These are phyloP conservation scores for Podaxis pistillaris DNA, from an alignment of 768 basidiomycete species.

Conservation along the genomic window DNA sequence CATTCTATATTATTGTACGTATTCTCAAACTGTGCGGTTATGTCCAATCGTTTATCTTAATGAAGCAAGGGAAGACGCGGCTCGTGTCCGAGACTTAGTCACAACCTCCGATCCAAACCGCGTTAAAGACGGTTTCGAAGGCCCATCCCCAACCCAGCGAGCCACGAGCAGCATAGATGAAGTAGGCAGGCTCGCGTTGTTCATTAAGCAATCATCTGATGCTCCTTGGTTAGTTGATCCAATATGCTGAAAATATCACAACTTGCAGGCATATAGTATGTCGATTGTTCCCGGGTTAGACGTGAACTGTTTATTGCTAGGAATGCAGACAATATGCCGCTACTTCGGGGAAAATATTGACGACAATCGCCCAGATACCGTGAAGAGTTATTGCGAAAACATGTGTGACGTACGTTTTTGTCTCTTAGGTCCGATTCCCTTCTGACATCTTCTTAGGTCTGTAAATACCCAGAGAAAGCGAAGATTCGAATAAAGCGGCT, in stretches of 20 bases:
- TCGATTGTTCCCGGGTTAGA: not conserved
- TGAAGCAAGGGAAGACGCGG: slow-evolving; percentile 59
- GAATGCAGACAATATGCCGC: slow-evolving; percentile 64
- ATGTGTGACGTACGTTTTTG: slow-evolving; percentile 74
- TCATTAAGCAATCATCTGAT: not conserved
- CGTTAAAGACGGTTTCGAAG: slow-evolving; percentile 42
- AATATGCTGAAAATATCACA: slow-evolving; percentile 56
- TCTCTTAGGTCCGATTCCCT: not conserved
- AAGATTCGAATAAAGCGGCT: slow-evolving; percentile 47
- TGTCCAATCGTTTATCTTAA: not conserved
- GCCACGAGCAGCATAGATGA: slow-evolving; percentile 61
- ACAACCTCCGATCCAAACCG: slow-evolving; percentile 45
- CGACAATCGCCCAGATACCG: slow-evolving; percentile 36
- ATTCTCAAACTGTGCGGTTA: not conserved
- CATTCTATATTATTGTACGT: slow-evolving; percentile 77
- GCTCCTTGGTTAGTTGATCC: slow-evolving; percentile 27
- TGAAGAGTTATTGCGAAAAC: slow-evolving; percentile 57
- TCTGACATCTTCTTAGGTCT: slow-evolving; percentile 46
- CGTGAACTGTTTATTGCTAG: not conserved
- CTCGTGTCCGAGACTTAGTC: slow-evolving; percentile 54
- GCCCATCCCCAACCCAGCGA: slow-evolving; percentile 65
- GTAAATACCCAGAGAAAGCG: slow-evolving; percentile 74
- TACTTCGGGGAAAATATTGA: slow-evolving; percentile 78
- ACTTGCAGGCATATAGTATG: slow-evolving; percentile 74
- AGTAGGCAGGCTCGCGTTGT: slow-evolving; percentile 36